A percentile compares a stretch with the other conserved stretches of the same genome.
These are phyloP conservation scores for Pholiota molesta DNA, from an alignment of 768 basidiomycete species.

Conservation along the genomic window DNA sequence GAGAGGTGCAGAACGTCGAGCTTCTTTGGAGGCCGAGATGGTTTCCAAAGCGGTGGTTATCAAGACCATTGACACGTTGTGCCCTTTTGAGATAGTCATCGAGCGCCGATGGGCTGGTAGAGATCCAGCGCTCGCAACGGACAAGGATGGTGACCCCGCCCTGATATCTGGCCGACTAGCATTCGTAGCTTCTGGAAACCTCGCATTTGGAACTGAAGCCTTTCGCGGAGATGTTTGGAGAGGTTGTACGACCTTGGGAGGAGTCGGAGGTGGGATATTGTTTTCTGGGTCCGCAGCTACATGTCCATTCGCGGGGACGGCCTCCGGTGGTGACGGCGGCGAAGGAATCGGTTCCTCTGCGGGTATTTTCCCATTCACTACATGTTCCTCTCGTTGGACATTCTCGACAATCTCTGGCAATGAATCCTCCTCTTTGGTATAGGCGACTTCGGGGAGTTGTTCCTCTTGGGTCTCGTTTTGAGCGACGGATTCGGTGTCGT, in stretches of 20 bases:
- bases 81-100: conserved; percentile 66
- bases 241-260: conserved; percentile 19
- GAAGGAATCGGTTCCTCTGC: conserved; percentile 1
- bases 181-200: conserved; percentile 4
- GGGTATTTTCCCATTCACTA: background rate
- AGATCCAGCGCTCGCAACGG: conserved; percentile 23
- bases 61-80: conserved; percentile 77
- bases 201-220: conserved; percentile 5
- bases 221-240: conserved; percentile 3
- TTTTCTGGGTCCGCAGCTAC: conserved; percentile 5
- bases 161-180: conserved; percentile 24
- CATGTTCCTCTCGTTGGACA: conserved; percentile 3
- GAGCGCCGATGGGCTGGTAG: conserved; percentile 50
- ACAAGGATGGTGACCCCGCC: conserved; percentile 28
- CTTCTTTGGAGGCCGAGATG: conserved; percentile 87
- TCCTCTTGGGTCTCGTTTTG: conserved; percentile 3
- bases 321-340: conserved; percentile 5
- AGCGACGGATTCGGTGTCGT: conserved; percentile 1
- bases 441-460: background rate
- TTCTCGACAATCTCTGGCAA: conserved; percentile 3
- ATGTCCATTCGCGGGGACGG: conserved; percentile 7
- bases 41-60: conserved; percentile 85
- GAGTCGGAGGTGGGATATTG: conserved; percentile 18
- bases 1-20: conserved; percentile 78
- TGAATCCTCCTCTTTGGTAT: conserved; percentile 1